Conservation (phyloP, 805 yeast species). For the Saccharomyces mikatae region DNA sequence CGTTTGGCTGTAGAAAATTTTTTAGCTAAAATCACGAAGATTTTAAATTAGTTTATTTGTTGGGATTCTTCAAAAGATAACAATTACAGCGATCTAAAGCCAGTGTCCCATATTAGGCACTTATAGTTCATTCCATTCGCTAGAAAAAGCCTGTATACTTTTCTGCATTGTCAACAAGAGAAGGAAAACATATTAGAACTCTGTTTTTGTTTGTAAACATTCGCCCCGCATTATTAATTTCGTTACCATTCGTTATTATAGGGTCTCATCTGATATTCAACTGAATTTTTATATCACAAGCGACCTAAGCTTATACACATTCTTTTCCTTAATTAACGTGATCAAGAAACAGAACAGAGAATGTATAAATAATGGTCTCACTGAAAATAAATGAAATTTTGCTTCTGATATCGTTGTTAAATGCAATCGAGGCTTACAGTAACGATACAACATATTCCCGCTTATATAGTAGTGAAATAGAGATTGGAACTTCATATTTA, state of each 20-base stretch:
- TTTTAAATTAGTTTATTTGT: not conserved
- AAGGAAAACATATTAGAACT: not conserved
- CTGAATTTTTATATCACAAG: not conserved
- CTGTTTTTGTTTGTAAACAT: not conserved
- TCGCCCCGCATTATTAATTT: not conserved
- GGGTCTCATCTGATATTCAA: not conserved
- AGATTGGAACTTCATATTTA: not conserved
- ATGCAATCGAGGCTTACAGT: not conserved
- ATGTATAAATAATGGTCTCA: not conserved
- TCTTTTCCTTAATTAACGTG: not conserved
- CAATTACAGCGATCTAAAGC: not conserved
- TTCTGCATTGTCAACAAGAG: not conserved
- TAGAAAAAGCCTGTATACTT: not conserved
- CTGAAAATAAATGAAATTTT: not conserved
- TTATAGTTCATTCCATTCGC: not conserved
- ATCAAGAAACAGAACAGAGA: not conserved
- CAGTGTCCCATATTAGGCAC: not conserved
- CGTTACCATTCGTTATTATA: not conserved
- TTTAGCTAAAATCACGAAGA: not conserved
- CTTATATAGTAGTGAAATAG: not conserved
- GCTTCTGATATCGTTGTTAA: not conserved
- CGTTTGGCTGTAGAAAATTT: not conserved
- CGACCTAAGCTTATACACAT: not conserved
- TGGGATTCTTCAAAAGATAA: not conserved
- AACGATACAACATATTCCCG: not conserved